phyloP scores from a whole-genome alignment of 352 stramenopile genomes.

The Globisporangium megalacanthum region DNA sequence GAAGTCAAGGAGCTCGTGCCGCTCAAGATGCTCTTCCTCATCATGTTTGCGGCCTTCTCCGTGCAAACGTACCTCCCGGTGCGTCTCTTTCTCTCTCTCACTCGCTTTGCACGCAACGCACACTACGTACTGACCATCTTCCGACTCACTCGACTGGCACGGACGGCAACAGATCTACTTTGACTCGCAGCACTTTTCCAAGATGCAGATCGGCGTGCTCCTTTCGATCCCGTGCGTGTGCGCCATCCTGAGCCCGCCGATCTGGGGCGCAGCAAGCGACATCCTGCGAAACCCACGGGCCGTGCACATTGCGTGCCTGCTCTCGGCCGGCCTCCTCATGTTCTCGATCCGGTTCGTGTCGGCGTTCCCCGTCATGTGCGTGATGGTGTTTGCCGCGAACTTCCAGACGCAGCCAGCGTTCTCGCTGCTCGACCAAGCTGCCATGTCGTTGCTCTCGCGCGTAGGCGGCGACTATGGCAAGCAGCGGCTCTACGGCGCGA shows the following conservation, averaged over 20 bases:
- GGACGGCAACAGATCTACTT: slow-evolving; percentile 34
- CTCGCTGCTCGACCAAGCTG: slow-evolving; percentile 62
- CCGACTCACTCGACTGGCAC: neutral
- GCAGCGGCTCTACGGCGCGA: slow-evolving; percentile 62
- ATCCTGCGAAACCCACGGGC: slow-evolving; percentile 58
- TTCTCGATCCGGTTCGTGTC: slow-evolving; percentile 62
- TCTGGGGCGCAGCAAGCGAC: slow-evolving; percentile 64
- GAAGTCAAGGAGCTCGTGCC: slow-evolving; percentile 53
- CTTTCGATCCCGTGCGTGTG: slow-evolving; percentile 63
- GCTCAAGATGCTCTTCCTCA: slow-evolving; percentile 69
- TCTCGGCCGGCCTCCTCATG: slow-evolving; percentile 59
- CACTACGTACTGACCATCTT: neutral
- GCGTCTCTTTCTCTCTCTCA: neutral
- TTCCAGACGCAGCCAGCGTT: slow-evolving; percentile 66
- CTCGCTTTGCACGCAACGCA: neutral
- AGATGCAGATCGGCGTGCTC: slow-evolving; percentile 76
- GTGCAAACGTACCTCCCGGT: slow-evolving; percentile 63
- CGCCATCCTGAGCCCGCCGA: slow-evolving; percentile 53
- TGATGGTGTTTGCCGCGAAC: slow-evolving; percentile 69
- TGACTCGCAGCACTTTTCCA: slow-evolving; percentile 46
- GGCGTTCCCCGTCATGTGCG: slow-evolving; percentile 60
- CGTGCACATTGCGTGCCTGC: slow-evolving; percentile 55
- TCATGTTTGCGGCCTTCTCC: slow-evolving; percentile 64
- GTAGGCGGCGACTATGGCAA: slow-evolving; percentile 74
- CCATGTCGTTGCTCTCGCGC: slow-evolving; percentile 54